Conservation (phyloP, 768 basidiomycete genomes). For the Tulasnella sp. region DNA sequence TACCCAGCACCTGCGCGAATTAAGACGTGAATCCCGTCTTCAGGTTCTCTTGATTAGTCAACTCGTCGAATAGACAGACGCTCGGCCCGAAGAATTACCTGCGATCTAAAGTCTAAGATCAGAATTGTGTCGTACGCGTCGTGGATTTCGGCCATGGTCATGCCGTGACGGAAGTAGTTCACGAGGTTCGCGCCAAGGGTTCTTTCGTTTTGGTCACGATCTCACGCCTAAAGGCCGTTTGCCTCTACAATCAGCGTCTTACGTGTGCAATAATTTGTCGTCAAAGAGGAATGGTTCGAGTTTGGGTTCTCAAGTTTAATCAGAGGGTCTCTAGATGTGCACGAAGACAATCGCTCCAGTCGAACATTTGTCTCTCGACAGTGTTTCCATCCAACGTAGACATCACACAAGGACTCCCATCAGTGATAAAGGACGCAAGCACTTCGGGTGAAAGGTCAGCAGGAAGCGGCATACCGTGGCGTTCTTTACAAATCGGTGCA, state of each 20-base stretch:
- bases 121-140: no score
- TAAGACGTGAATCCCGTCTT: conserved; percentile 26
- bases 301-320: neutral
- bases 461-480: neutral
- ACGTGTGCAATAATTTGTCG: neutral
- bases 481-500: neutral
- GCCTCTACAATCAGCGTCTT: neutral
- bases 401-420: neutral
- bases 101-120: no score
- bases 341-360: neutral
- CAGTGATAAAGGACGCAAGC: neutral
- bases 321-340: neutral
- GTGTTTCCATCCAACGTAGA: neutral
- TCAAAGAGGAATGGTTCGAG: neutral
- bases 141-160: no score
- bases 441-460: neutral
- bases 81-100: no score
- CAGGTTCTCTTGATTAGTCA: no score
- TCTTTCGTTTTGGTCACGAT: neutral
- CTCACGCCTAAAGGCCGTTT: no score
- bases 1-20: conserved; percentile 35
- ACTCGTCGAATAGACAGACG: no score
- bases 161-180: no score
- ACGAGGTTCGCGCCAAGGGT: neutral
- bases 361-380: neutral